Base-by-base conservation (phyloP, 2,329 filamentous ascomycete species). In the Cercospora brassicicola region DNA sequence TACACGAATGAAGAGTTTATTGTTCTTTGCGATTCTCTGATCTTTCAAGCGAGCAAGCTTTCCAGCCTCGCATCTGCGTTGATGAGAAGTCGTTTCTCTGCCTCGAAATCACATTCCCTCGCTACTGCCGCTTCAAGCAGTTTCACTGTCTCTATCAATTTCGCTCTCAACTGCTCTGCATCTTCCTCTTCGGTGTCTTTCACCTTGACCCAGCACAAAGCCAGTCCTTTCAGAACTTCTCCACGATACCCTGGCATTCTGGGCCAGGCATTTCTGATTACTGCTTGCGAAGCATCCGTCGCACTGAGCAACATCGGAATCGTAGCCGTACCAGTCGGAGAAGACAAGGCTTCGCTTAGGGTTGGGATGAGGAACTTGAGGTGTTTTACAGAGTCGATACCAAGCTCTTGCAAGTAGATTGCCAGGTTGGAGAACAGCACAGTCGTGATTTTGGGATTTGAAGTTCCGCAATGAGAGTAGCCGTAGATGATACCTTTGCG, bases 311-410 rank as follows among this genome's bases (percentile, higher is more conserved):
- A 79, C 1, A 89, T 80, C 79, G 0, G 85, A 81, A 69, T 86
- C 82, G 1, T 84, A 82, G 75, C 95, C 89, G 74, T 93, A 88
- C 2, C 86, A 84, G 95, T 92, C 0, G 91, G 90, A 73, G 94
- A 90, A 0, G 86, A 84, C 63, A 96, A 81, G 9, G 90, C 86
- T 45, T 83, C 81, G 2, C 87, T 87, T 9, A 92, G 78, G 70
- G 94, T 83, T 0, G 91, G 88, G 0, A 96, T 77, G 7, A 94
- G 79, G 56, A 88, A 86, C 84, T 89, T 88, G 1, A 93, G 80
- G 77, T 94, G 89, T 74, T 90, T 91, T 30, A 89, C 85, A 1
- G 86, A 82, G 69, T 87, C 82, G 62, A 93, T 83, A 48, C 87
- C 87, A 75, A 93, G 81, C 13, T 82, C 82, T 4, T 81, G 74